Percentiles rank a stretch among this genome's conserved stretches.
Evolutionary conservation across 2,329 filamentous ascomycete genomes (phyloP).

Genomic region (Fusarium duplospermum): DNA sequence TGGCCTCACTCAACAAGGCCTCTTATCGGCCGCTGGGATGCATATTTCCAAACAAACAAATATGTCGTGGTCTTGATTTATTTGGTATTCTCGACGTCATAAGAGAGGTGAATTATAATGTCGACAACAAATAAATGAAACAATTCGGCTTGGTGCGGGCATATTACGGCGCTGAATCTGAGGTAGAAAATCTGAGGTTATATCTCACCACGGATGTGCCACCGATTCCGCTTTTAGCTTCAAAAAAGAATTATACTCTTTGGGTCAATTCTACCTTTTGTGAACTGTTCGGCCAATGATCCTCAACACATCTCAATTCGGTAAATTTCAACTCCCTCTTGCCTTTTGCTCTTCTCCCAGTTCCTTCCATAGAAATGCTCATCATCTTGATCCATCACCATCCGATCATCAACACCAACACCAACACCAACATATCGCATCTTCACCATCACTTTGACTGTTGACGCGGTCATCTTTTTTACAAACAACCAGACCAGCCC

Average conservation of each 20-base stretch:
- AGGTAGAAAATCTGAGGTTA: conserved; percentile 17
- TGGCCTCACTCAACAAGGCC: conserved; percentile 32
- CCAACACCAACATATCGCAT: conserved; percentile 9
- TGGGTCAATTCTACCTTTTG: not conserved
- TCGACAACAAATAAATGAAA: conserved; percentile 8
- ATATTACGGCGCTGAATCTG: not conserved
- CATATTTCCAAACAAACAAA: conserved; percentile 43
- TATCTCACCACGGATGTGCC: conserved; percentile 2
- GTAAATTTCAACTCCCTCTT: not conserved
- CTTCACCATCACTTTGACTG: not conserved
- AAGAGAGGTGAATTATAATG: not conserved
- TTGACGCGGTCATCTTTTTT: conserved; percentile 22
- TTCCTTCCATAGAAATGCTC: not conserved
- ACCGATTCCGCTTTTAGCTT: conserved; percentile 9
- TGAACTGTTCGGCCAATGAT: not conserved
- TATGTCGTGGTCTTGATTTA: conserved; percentile 27
- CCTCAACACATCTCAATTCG: not conserved
- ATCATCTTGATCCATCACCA: conserved; percentile 5
- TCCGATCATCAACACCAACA: not conserved
- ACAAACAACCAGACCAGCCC: not conserved
- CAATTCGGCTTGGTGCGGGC: conserved; percentile 9
- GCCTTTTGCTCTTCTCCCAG: not conserved
- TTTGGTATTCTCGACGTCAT: not conserved
- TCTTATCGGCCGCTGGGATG: not conserved
- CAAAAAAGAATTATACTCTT: conserved; percentile 6